phyloP scores from a whole-genome alignment of 495 filamentous ascomycete genomes.

The Penicillium coffeae region DNA sequence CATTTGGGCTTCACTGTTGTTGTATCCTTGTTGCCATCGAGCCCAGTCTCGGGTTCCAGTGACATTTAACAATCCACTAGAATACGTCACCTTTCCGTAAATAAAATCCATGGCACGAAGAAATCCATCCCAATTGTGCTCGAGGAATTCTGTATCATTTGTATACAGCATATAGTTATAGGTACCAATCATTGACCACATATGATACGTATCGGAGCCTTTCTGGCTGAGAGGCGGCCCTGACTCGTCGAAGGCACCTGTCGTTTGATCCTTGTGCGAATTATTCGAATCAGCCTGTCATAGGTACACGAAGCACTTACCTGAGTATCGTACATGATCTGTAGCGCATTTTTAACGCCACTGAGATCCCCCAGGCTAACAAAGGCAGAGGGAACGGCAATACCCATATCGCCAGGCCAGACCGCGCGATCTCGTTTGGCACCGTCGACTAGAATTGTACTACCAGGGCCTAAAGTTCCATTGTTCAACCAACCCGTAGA shows the following conservation, averaged over 20 bases:
- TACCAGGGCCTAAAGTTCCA: slow-evolving; percentile 50
- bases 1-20: slow-evolving; percentile 56
- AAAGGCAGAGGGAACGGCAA: slow-evolving; percentile 53
- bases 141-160: slow-evolving; percentile 49
- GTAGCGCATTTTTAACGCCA: slow-evolving; percentile 58
- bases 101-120: slow-evolving; percentile 52
- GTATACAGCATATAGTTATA: slow-evolving; percentile 61
- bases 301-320: slow-evolving; percentile 18
- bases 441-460: slow-evolving; percentile 52
- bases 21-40: slow-evolving; percentile 48
- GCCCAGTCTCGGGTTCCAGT: slow-evolving; percentile 57
- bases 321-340: slow-evolving; percentile 58
- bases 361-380: slow-evolving; percentile 58
- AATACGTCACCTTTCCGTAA: slow-evolving; percentile 45
- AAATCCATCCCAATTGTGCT: slow-evolving; percentile 49
- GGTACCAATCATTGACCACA: slow-evolving; percentile 60
- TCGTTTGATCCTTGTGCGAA: slow-evolving; percentile 16
- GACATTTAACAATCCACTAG: slow-evolving; percentile 52
- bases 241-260: slow-evolving; percentile 53
- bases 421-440: slow-evolving; percentile 58
- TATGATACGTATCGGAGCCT: slow-evolving; percentile 59
- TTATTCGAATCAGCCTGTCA: not conserved
- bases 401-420: slow-evolving; percentile 61
- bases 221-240: slow-evolving; percentile 56
- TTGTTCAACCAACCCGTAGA: slow-evolving; percentile 53